Conservation (phyloP, 768 basidiomycete species). For the Lactarius sanguifluus region DNA sequence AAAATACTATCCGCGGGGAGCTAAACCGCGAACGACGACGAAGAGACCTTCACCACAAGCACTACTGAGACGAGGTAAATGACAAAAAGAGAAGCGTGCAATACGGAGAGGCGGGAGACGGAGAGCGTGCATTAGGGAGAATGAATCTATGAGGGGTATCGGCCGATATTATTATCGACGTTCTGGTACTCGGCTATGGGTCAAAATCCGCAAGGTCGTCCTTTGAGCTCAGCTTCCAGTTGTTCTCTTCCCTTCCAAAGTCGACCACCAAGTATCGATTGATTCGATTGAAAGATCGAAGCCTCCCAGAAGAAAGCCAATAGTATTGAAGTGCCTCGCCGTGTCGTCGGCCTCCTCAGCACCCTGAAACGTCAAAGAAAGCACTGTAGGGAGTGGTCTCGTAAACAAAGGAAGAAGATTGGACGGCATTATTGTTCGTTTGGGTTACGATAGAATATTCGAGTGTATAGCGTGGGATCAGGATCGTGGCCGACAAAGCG, state of each 20-base stretch:
- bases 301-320: neutral
- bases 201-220: neutral
- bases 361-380: conserved; percentile 1
- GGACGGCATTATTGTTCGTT: neutral
- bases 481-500: conserved; percentile 1
- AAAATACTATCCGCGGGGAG: conserved; percentile 7
- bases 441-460: conserved; percentile 1
- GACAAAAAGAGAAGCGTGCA: neutral
- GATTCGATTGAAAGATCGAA: neutral
- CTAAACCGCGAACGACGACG: conserved; percentile 14
- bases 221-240: neutral
- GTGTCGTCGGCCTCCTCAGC: neutral
- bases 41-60: conserved; percentile 10
- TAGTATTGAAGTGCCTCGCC: neutral
- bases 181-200: neutral
- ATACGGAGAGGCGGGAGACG: too few relatives aligned
- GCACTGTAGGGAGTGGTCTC: conserved; percentile 5
- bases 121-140: conserved; percentile 15
- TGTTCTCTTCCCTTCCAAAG: conserved; percentile 1
- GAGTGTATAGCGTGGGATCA: neutral
- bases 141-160: too few relatives aligned
- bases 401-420: neutral
- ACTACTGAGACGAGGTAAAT: neutral
- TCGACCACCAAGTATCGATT: neutral
- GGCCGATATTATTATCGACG: too few relatives aligned